Percentiles rank a stretch among this genome's conserved stretches.
Conservation (phyloP, 2,329 filamentous ascomycete species). For the Aspergillus sp. region DNA sequence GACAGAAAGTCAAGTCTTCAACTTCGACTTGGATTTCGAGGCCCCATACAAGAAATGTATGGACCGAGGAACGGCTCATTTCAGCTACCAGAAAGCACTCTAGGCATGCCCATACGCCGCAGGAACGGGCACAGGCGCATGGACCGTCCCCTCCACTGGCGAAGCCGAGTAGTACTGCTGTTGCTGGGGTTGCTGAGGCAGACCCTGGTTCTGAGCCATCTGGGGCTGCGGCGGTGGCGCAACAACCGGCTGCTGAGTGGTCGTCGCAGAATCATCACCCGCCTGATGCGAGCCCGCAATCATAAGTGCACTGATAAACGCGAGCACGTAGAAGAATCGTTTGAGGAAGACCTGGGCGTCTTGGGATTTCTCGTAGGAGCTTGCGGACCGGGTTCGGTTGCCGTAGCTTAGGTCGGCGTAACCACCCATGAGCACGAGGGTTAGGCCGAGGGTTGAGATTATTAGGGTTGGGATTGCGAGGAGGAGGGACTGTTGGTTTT, state of each 20-base stretch:
- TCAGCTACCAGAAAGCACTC: too few species aligned
- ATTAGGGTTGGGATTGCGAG: slow-evolving; percentile 8
- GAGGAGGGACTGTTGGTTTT: slow-evolving; percentile 2
- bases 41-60: too few species aligned
- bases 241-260: neutral
- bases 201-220: neutral
- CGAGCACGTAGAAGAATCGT: slow-evolving; percentile 17
- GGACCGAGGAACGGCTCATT: too few species aligned
- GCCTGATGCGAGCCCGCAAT: slow-evolving; percentile 11
- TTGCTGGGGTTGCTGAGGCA: too few species aligned
- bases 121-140: neutral
- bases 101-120: neutral
- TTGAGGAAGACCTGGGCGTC: slow-evolving; percentile 16
- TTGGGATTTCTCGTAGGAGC: neutral
- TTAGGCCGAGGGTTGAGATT: slow-evolving; percentile 13
- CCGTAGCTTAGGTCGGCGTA: slow-evolving; percentile 6
- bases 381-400: neutral
- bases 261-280: neutral
- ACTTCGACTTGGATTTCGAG: too few species aligned
- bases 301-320: slow-evolving; percentile 16
- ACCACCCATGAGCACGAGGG: slow-evolving; percentile 11
- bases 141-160: too few species aligned
- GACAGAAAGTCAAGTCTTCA: too few species aligned
- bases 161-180: too few species aligned
- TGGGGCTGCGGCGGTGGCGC: neutral